Evolutionary conservation across 495 filamentous ascomycete genomes (phyloP), one percentile per base, ranked within the genome.

Genomic region (Hypoxylon perforatum): DNA sequence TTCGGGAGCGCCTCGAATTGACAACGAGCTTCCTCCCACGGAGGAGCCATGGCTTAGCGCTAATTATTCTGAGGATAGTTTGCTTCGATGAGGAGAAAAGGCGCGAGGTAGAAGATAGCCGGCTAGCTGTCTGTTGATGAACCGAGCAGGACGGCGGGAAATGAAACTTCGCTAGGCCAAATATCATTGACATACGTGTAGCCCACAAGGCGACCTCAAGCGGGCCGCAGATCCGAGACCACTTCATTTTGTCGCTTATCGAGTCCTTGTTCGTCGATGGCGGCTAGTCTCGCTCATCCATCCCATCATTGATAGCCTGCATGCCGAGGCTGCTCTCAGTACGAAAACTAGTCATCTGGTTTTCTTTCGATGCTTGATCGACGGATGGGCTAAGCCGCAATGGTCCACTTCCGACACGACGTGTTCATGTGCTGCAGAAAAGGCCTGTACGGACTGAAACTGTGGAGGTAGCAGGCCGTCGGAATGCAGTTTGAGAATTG

Each of bases 381-480:
- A 52, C 56, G 30, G 21, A 38, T 10, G 42, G 41, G 44, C 55
- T 48, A 60, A 61, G 47, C 61, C 56, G 50, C 18, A 61, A 69
- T 33, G 60, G 46, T 62, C 66, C 50, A 69, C 55, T 57, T 60
- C 61, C 35, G 60, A 69, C 66, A 56, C 55, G 50, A 69, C 56
- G 44, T 54, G 39, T 69, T 56, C 33, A 45, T 61, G 28, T 64
- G 60, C 58, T 57, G 25, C 41, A 22, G 23, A 62, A 21, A 68
- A 67, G 41, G 35, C 12, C 25, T 25, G 39, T 44, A 23, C 17
- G 30, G 23, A 50, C 58, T 72, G 72, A 72, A 72, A 74, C 72
- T 53, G 67, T 62, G 47, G 22, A 51, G 67, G 72, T 70, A 68
- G 66, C 72, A 70, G 66, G 50, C 65, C 57, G 65, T 70, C 65